Base-by-base conservation (phyloP, 1,139 yeast genomes). In the Pichia sp. region DNA sequence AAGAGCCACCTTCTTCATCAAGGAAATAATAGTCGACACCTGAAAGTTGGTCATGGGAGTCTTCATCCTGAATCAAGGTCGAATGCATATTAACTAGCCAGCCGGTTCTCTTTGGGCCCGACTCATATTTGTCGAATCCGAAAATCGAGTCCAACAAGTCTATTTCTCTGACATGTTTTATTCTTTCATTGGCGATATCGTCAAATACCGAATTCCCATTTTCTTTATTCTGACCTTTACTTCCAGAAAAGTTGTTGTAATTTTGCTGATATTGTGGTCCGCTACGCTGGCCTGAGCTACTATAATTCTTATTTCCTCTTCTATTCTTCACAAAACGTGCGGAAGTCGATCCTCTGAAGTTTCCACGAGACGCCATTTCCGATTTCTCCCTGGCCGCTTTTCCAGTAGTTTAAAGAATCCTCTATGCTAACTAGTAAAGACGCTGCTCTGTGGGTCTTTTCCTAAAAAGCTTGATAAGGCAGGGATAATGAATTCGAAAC, bases 1-100 rank as follows among this genome's bases (percentile, higher is more conserved):
- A 95, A 42, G 89, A 83, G 3, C 98, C 99, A 47, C 99, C 99
- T 71, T 92, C 97, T 65, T 90, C 97, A 67, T 93, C 98, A n/a
- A 95, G 72, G 63, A 95, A 95, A 68, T 95, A 95, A 70, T 87
- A 90, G 66, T 93, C 98, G 4, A 93, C 97, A 4, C 93, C 99
- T 0, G 97, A 81, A 50, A 81, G 75, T 8, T 95, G 95, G 2
- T 82, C 75, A 16, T 79, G 67, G 50, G 76, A 75, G 31, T 80
- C 84, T 8, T 78, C 79, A 34, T 81, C 74, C 16, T 84, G 80
- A 8, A 85, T 70, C 1, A 85, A 79, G 0, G 78, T 76, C 1
- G 81, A 75, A 70, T 87, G 95, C 92, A 92, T 89, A 65, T 92
- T 92, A 43, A 86, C 80, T 55, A 92, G 74, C 98, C 98, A 92